These are phyloP conservation scores for Penicillium steckii DNA, from an alignment of 495 filamentous ascomycete genomes.

Conservation along the genomic window DNA sequence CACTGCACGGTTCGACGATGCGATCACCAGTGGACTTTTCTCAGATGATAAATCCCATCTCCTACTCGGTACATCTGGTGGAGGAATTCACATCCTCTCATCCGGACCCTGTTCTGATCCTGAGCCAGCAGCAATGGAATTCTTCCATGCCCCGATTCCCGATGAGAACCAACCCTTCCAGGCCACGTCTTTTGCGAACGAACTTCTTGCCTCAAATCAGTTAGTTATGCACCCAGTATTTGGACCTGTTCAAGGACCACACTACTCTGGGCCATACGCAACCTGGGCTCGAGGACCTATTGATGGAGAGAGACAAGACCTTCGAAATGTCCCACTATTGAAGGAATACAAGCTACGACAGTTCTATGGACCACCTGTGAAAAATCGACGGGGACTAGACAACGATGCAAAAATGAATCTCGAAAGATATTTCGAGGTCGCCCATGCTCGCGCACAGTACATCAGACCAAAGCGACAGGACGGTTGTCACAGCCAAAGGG, in stretches of 20 bases:
- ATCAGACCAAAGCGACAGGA: too few species aligned
- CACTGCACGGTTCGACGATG: slow-evolving; percentile 46
- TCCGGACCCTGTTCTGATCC: slow-evolving; percentile 30
- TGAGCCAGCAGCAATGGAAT: neutral
- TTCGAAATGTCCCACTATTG: slow-evolving; percentile 5
- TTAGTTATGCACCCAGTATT: slow-evolving; percentile 38
- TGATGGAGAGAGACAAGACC: neutral
- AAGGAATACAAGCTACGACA: slow-evolving; percentile 27
- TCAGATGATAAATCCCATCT: slow-evolving; percentile 69
- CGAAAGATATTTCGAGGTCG: slow-evolving; percentile 10
- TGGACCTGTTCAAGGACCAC: slow-evolving; percentile 45
- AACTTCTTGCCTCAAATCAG: slow-evolving; percentile 36
- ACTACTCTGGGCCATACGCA: slow-evolving; percentile 47
- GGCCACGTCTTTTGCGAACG: slow-evolving; percentile 26
- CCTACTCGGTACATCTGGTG: slow-evolving; percentile 73
- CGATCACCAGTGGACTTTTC: slow-evolving; percentile 63
- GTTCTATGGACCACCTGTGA: slow-evolving; percentile 22
- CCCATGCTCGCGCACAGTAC: slow-evolving; percentile 25
- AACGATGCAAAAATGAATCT: slow-evolving; percentile 1
- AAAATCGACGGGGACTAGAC: slow-evolving; percentile 23
- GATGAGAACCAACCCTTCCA: slow-evolving; percentile 19
- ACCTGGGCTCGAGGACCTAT: slow-evolving; percentile 32
- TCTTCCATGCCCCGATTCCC: slow-evolving; percentile 15
- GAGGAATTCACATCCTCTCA: slow-evolving; percentile 67
- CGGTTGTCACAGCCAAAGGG: neutral